Evolutionary conservation across 1,139 yeast genomes (phyloP), one percentile per base, ranked within the genome.

Genomic region (Geotrichum australiense): DNA sequence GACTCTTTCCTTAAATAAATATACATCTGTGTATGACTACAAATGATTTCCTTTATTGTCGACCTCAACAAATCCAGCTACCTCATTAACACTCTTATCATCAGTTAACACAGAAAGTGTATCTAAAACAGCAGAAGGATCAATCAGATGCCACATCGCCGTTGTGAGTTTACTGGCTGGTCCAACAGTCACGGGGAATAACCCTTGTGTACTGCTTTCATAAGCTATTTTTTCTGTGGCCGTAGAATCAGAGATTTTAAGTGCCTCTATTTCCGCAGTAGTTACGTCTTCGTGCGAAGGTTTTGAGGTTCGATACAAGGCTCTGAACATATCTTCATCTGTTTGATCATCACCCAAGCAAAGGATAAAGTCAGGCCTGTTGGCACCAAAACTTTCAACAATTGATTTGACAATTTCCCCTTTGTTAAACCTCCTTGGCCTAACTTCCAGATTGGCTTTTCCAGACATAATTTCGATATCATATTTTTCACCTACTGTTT

Each of bases 401-500:
- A 91, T 70, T 48, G 87, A 68, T 59, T 77, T 82, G 35, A 85
- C 98, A 56, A 93, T 93, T 62, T 89, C 97, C 43, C 99, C 99
- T 63, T 93, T 93, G 65, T 93, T 93, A 46, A 91, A 86, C 59
- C 86, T 83, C 47, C 78, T 76, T 7, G 99, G 99, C 50, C 98
- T 73, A 14, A 93, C 97, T 63, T 93, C 99, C 41, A 93, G 74
- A 58, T 93, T 93, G 37, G 98, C 98, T 65, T 93, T 93, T 37
- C 95, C 94, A 23, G 84, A 73, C 96, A 93, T 89, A n/a, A 93
- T 93, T 59, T 91, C 98, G 38, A 91, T 84, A 46, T 86, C 96
- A 55, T 78, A 84, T 33, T 76, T 74, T 35, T 65, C 65, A 1
- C 77, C 82, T 16, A 87, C 76, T 1, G 79, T 72, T 12, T 65